phyloP scores from a whole-genome alignment of 768 basidiomycete species.

The Filobasidium wieringae region DNA sequence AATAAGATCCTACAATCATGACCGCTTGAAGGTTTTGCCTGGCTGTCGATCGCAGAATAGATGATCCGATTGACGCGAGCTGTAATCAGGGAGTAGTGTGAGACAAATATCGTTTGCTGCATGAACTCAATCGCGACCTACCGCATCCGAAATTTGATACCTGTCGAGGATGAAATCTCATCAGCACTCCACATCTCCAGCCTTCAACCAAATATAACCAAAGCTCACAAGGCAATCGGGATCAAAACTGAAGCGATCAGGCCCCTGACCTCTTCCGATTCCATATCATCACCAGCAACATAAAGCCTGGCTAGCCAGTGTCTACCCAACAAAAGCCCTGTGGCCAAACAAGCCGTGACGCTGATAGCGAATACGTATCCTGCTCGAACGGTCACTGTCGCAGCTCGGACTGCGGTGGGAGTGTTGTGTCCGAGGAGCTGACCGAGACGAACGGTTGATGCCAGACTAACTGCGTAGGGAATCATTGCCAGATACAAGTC shows the following conservation, averaged over 20 bases:
- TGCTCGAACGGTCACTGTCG: background rate
- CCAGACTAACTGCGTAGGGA: conserved; percentile 63
- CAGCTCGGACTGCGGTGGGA: conserved; percentile 33
- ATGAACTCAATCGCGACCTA: background rate
- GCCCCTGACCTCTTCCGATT: background rate
- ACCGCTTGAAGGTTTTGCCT: conserved; percentile 61
- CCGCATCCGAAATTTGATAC: background rate
- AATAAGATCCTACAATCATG: conserved; percentile 60
- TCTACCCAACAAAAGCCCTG: background rate
- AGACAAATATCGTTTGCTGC: background rate
- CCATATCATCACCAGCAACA: background rate
- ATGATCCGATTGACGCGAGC: conserved; percentile 10
- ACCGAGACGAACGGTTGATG: conserved; percentile 60
- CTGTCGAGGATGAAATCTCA: background rate
- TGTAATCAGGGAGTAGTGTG: background rate
- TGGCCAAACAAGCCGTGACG: background rate
- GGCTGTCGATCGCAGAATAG: conserved; percentile 25
- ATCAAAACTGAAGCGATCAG: background rate
- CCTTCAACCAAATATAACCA: conserved; percentile 40
- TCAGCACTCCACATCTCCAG: conserved; percentile 44
- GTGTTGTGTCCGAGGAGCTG: conserved; percentile 54
- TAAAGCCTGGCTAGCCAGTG: conserved; percentile 1
- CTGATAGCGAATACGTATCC: background rate
- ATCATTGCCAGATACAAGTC: conserved; percentile 60
- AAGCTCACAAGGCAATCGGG: conserved; percentile 1